Evolutionary conservation across 2,329 filamentous ascomycete genomes (phyloP).

Genomic region (Hymenoscyphus infarciens): DNA sequence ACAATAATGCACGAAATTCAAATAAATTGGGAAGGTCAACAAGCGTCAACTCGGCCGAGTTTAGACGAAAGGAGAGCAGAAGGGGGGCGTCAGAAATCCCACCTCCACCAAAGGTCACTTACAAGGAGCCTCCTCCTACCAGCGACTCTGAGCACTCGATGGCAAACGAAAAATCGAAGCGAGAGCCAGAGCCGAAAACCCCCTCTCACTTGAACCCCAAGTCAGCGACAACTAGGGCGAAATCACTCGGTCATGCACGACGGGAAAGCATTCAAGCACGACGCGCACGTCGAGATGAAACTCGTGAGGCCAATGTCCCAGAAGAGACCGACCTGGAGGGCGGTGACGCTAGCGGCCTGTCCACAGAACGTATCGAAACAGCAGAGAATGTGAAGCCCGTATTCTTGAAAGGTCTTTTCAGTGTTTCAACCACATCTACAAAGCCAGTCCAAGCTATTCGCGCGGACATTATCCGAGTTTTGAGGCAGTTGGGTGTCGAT

Average conservation of each 20-base stretch:
- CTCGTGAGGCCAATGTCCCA: slow-evolving; percentile 72
- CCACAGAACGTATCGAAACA: slow-evolving; percentile 59
- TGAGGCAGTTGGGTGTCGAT: slow-evolving; percentile 84
- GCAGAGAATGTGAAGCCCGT: slow-evolving; percentile 88
- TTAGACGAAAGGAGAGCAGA: slow-evolving; percentile 60
- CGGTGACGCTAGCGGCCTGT: slow-evolving; percentile 56
- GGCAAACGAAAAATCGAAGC: slow-evolving; percentile 35
- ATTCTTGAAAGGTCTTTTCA: slow-evolving; percentile 93
- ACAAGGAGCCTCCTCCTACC: slow-evolving; percentile 66
- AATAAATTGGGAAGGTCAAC: slow-evolving; percentile 80
- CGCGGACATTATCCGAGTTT: slow-evolving; percentile 82
- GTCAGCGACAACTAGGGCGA: slow-evolving; percentile 68
- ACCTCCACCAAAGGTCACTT: slow-evolving; percentile 45
- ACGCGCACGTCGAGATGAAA: slow-evolving; percentile 68
- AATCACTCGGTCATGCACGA: slow-evolving; percentile 84
- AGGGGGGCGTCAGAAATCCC: slow-evolving; percentile 51
- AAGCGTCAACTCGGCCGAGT: slow-evolving; percentile 86
- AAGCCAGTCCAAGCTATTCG: slow-evolving; percentile 85
- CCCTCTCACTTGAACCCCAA: slow-evolving; percentile 46
- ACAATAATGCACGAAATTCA: slow-evolving; percentile 55
- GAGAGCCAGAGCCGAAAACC: slow-evolving; percentile 42
- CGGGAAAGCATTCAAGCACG: slow-evolving; percentile 90
- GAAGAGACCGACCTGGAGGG: slow-evolving; percentile 88
- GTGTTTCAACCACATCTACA: slow-evolving; percentile 91
- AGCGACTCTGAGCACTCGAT: slow-evolving; percentile 76